Base-by-base conservation (phyloP, 208 protist species). In the Leishmania tropica region DNA sequence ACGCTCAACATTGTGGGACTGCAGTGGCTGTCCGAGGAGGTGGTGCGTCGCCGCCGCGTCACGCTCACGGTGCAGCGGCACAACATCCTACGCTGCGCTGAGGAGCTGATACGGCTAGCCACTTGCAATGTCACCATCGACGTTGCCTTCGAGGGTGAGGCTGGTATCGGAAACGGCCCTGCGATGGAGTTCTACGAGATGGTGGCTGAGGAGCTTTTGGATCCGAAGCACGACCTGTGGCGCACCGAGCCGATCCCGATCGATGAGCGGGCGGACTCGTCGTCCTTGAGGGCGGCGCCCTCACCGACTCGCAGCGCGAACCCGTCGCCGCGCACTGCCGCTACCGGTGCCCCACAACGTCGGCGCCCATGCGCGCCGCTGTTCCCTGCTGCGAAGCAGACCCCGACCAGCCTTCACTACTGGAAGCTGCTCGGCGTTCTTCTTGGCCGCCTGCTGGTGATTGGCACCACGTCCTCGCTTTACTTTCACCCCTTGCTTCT, bases 111-210 rank as follows among this genome's bases (percentile, higher is more conserved):
- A 24, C 54, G 72, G 42, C 83, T 93, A 54, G 91, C 89, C 1
- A 89, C 84, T 71, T 95, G 91, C 79, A 89, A 89, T 42, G 83
- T 95, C 8, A 70, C 77, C 24, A 78, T 98, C 40, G 92, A 94
- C 81, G 87, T 98, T 11, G 82, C 91, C 37, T 98, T 97, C 84
- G 81, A 87, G 42, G 92, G 89, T 45, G 95, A 98, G 83, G 85
- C 88, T 28, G 95, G 94, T 71, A 91, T 94, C 67, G 95, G 95
- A 64, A 86, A 84, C 35, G 95, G 95, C 21, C 95, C 95, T 42
- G 91, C 94, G 48, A 79, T 94, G 78, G 92, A 96, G 81, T 95
- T 96, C 74, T 96, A 92, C 72, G 89, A 92, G 78, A 76, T 93
- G 79, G 65, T 97, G 11, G 88, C 86, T 1, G 83, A 81, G 54